phyloP scores from a whole-genome alignment of 1,284 basidiomycete species.

The Ganoderma leucocontextum region DNA sequence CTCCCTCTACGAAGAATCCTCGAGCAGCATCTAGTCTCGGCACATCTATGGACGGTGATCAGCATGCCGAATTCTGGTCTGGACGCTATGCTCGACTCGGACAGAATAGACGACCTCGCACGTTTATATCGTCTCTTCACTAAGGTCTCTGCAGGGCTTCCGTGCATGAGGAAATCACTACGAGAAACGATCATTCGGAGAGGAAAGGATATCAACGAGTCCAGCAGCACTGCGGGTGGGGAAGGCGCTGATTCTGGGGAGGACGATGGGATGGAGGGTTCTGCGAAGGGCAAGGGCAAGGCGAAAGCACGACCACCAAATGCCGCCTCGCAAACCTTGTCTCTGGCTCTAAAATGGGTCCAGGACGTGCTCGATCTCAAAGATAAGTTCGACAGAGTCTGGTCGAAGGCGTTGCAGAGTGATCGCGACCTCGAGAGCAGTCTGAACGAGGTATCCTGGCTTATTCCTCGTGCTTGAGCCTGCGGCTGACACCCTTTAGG shows the following conservation, averaged over 20 bases:
- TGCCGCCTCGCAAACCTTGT: conserved; percentile 54
- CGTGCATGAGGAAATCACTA: conserved; percentile 72
- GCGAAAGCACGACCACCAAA: conserved; percentile 59
- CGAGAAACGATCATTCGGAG: conserved; percentile 80
- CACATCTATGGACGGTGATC: conserved; percentile 82
- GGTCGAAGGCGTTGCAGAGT: conserved; percentile 74
- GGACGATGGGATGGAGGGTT: conserved; percentile 52
- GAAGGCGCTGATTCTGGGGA: conserved; percentile 46
- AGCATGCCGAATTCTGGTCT: conserved; percentile 88
- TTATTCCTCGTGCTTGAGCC: not conserved
- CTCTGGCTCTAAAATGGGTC: conserved; percentile 90
- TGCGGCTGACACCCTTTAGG: conserved; percentile 56
- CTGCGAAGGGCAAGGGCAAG: conserved; percentile 63
- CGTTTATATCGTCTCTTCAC: conserved; percentile 85
- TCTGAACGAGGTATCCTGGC: conserved; percentile 80
- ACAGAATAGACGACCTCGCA: conserved; percentile 81
- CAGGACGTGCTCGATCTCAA: conserved; percentile 92
- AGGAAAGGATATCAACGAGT: conserved; percentile 83
- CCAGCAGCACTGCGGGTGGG: conserved; percentile 47
- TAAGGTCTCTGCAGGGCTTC: conserved; percentile 76
- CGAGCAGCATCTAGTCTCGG: conserved; percentile 79
- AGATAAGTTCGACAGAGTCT: conserved; percentile 87
- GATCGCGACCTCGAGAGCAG: conserved; percentile 87
- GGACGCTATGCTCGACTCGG: conserved; percentile 86
- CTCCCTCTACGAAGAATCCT: conserved; percentile 79